Evolutionary conservation across 306 rosid species (phyloP).

Genomic region (Cucurbita argyrosperma): DNA sequence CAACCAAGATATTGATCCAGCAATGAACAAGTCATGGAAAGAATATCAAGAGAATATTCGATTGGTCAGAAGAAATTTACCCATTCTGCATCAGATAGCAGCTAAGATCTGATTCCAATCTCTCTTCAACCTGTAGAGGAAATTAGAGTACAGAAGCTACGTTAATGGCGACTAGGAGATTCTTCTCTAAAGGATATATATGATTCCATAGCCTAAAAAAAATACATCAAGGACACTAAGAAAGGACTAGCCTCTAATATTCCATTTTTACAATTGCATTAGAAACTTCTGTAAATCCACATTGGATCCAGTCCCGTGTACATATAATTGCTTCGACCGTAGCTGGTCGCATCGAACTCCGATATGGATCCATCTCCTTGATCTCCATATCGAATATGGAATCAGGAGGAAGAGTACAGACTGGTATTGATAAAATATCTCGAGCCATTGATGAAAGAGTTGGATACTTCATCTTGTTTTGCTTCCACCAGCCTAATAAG

Average conservation of each 20-base stretch:
- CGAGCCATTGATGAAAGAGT: slow-evolving; percentile 13
- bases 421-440: slow-evolving; percentile 6
- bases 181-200: neutral
- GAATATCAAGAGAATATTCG: neutral
- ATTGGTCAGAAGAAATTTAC: neutral
- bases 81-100: neutral
- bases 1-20: no score
- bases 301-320: slow-evolving; percentile 15
- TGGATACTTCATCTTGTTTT: slow-evolving; percentile 4
- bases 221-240: neutral
- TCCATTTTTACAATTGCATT: slow-evolving; percentile 8
- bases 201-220: neutral
- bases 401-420: slow-evolving; percentile 4
- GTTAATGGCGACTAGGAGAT: neutral
- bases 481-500: slow-evolving; percentile 13
- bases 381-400: slow-evolving; percentile 6
- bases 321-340: slow-evolving; percentile 8
- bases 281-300: slow-evolving; percentile 10
- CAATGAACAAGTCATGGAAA: neutral
- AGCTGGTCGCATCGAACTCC: neutral
- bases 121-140: neutral
- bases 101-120: neutral
- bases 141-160: neutral
- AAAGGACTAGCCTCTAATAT: neutral
- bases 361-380: neutral